Conservation (phyloP, 129 eudicot genomes). For the Daucus carota region DH1_v3.0 NC_030387.2:37506501-37507000, state of each 20-base stretch:
- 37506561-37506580: too few relatives aligned
- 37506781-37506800: slow-evolving; percentile 1
- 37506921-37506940: slow-evolving; percentile 16
- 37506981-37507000: neutral
- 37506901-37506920: slow-evolving; percentile 19
- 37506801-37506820: neutral
- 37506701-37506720: neutral
- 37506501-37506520: too few relatives aligned
- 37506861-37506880: slow-evolving; percentile 31
- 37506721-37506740: slow-evolving; percentile 10
- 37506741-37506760: slow-evolving; percentile 16
- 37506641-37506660: too few relatives aligned
- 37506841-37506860: slow-evolving; percentile 34
- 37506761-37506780: slow-evolving; percentile 11
- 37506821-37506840: slow-evolving; percentile 34
- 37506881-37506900: slow-evolving; percentile 26
- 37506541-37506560: too few relatives aligned
- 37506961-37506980: slow-evolving; percentile 9
- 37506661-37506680: too few relatives aligned
- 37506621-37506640: too few relatives aligned
- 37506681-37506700: neutral
- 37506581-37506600: too few relatives aligned
- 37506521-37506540: too few relatives aligned
- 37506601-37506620: neutral
- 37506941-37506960: slow-evolving; percentile 13